Percentiles rank a stretch among this genome's conserved stretches.
phyloP scores from a whole-genome alignment of 768 basidiomycete genomes.

The Boletus rubescentipes region DNA sequence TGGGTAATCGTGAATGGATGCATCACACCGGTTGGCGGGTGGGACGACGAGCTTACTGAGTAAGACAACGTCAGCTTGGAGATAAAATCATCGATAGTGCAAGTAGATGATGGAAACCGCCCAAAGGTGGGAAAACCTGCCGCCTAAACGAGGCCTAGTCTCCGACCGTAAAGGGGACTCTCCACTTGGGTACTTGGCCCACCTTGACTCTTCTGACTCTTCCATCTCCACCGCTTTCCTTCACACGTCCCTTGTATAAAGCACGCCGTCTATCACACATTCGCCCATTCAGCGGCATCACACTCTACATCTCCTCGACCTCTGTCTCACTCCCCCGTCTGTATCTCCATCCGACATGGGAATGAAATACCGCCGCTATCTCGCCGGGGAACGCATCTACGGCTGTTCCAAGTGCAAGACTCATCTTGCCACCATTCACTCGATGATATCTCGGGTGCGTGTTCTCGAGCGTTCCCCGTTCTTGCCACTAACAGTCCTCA shows the following conservation, averaged over 20 bases:
- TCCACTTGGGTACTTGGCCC: conserved; percentile 1
- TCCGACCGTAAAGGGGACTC: conserved; percentile 25
- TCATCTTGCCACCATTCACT: conserved; percentile 87
- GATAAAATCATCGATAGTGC: conserved; percentile 7
- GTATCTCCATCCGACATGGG: conserved; percentile 55
- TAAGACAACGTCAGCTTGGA: neutral
- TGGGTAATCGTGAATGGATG: neutral
- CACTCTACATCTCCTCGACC: neutral
- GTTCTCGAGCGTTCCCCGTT: neutral
- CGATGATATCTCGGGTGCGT: conserved; percentile 85
- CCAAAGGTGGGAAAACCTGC: conserved; percentile 27
- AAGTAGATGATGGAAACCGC: neutral
- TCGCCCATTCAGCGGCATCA: conserved; percentile 1
- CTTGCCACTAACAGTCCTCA: conserved; percentile 16
- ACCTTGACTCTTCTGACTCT: conserved; percentile 9
- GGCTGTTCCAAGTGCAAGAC: conserved; percentile 87
- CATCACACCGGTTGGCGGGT: neutral
- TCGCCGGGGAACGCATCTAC: conserved; percentile 81
- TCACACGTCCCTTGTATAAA: conserved; percentile 34
- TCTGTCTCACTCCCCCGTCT: neutral
- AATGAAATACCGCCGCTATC: conserved; percentile 86
- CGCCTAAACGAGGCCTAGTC: conserved; percentile 24
- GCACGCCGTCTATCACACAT: conserved; percentile 6
- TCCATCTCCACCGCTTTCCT: conserved; percentile 14
- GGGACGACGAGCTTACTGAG: neutral